phyloP scores from a whole-genome alignment of 2,329 filamentous ascomycete species.

The Sphaerulina vaccinii region DNA sequence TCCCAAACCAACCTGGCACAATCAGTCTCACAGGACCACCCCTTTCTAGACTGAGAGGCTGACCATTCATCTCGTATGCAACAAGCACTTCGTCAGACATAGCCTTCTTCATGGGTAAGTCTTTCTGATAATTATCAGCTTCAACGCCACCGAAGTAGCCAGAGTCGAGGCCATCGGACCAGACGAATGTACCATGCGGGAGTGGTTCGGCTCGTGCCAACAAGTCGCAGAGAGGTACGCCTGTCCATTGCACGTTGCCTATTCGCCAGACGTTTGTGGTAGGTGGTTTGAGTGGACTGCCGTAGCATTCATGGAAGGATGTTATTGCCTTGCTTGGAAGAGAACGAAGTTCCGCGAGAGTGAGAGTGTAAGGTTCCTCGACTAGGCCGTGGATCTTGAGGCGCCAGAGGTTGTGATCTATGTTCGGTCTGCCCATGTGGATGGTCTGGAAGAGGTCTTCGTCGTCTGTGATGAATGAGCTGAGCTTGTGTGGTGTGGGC shows the following conservation, averaged over 20 bases:
- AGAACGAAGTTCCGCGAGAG: constrained; percentile 29
- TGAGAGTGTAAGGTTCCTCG: constrained; percentile 31
- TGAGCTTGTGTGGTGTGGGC: constrained; percentile 1
- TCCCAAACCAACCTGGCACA: constrained; percentile 38
- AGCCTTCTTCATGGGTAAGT: constrained; percentile 34
- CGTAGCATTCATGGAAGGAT: constrained; percentile 41
- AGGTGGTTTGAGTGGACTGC: constrained; percentile 36
- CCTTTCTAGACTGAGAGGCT: constrained; percentile 26
- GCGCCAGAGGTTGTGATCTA: constrained; percentile 33
- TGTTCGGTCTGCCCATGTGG: constrained; percentile 38
- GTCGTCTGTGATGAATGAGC: constrained; percentile 2
- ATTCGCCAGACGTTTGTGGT: constrained; percentile 34
- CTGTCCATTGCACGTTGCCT: constrained; percentile 40
- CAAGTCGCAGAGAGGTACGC: constrained; percentile 32
- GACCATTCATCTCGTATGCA: constrained; percentile 34
- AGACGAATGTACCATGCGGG: constrained; percentile 27
- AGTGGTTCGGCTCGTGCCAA: constrained; percentile 27
- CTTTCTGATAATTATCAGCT: constrained; percentile 37
- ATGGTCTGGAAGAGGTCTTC: constrained; percentile 39
- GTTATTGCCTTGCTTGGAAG: constrained; percentile 33
- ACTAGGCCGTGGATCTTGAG: constrained; percentile 38
- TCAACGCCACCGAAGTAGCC: constrained; percentile 30
- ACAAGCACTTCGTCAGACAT: constrained; percentile 30
- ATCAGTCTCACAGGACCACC: constrained; percentile 36
- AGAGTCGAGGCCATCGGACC: constrained; percentile 35